phyloP scores from a whole-genome alignment of 352 stramenopile genomes.

The Phytophthora rubi region DNA sequence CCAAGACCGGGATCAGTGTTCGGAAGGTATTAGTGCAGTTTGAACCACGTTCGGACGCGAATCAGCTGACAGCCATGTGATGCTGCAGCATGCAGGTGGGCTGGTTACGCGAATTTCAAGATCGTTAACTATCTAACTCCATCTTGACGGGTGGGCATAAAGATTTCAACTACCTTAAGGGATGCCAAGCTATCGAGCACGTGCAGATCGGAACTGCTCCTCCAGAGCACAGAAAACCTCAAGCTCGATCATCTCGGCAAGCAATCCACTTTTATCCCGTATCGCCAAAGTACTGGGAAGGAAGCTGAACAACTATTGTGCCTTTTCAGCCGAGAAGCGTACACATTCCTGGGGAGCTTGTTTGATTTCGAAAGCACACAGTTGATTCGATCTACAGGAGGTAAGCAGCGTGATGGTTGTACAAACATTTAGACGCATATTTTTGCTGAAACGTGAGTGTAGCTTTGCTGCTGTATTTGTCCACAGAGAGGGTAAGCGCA shows the following conservation, averaged over 20 bases:
- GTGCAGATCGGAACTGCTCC: conserved; percentile 60
- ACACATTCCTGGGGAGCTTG: conserved; percentile 72
- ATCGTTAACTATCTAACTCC: not conserved
- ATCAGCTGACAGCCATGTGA: conserved; percentile 2
- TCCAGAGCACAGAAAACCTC: conserved; percentile 27
- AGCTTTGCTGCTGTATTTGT: conserved; percentile 77
- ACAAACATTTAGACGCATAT: not conserved
- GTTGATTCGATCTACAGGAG: conserved; percentile 78
- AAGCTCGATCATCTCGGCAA: conserved; percentile 32
- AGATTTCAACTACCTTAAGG: conserved; percentile 86
- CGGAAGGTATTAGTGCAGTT: conserved; percentile 55
- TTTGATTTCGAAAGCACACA: conserved; percentile 84
- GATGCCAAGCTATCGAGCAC: conserved; percentile 71
- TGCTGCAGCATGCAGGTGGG: not conserved
- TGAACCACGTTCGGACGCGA: conserved; percentile 1
- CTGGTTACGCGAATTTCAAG: not conserved
- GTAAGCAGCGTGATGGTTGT: conserved; percentile 35
- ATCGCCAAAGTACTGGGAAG: not conserved
- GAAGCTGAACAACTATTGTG: not conserved
- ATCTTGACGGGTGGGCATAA: not conserved
- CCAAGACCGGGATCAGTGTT: conserved; percentile 59
- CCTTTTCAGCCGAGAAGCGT: conserved; percentile 55
- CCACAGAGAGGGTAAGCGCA: conserved; percentile 64
- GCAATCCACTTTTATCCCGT: not conserved
- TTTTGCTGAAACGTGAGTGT: not conserved